Evolutionary conservation across 495 filamentous ascomycete genomes (phyloP), one percentile per base, ranked within the genome.

Genomic region (Cercophora scortea): DNA sequence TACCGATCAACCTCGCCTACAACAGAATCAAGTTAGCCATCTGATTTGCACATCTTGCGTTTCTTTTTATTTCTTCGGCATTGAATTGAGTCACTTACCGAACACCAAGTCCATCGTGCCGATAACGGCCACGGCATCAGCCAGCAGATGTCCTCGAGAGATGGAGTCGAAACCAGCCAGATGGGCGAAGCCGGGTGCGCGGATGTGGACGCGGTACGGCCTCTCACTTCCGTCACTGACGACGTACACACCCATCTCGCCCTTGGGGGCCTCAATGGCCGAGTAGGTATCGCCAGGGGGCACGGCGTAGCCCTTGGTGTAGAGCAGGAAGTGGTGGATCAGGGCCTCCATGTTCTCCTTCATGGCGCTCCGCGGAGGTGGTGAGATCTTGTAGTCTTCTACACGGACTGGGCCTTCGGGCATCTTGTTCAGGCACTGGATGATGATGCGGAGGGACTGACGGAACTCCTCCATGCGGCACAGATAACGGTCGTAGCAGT

Each of bases 271-370:
- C 76, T 99, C 93, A 59, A 99, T 99, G 33, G 87, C 91, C 8
- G 83, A 88, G 75, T 99, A 99, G 9, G 93, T 99, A 78, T 99
- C 93, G 43, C 93, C 93, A 2, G 93, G 93, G n/a, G 93, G 93
- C 8, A 99, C 93, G 40, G 87, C 80, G 70, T 97, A 99, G 51
- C 93, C 93, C 78, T 97, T 99, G 65, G 90, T 96, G 74, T 90
- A 99, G 34, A 99, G 82, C 45, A 99, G 74, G 79, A 99, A 99
- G 78, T 99, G 93, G 72, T 99, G 93, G 67, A 99, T 99, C 12
- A 99, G 79, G 17, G 93, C 92, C 71, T 99, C 93, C 94, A 99
- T 99, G 73, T 99, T 85, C 79, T 99, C 93, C 79, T 99, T 99
- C 93, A 99, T 99, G 58, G 93, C 94, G n/a, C 85, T 80, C 62